Base-by-base conservation (phyloP, 805 yeast genomes). In the Brettanomyces nanus region DNA sequence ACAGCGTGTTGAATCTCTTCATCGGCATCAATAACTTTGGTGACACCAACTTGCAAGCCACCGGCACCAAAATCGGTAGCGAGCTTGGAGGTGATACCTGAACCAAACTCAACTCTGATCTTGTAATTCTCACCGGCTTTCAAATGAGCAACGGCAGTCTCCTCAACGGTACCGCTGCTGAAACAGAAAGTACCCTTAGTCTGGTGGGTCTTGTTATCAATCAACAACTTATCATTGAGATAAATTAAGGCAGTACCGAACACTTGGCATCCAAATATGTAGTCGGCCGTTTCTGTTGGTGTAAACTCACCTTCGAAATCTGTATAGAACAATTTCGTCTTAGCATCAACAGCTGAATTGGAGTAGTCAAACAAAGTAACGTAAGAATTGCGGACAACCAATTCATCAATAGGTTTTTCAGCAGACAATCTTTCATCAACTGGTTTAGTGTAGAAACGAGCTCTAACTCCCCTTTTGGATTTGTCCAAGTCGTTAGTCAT, bases 131-230 rank as follows among this genome's bases (percentile, higher is more conserved):
- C 45, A 13, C 65, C 69, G 45, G 56, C 56, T 19, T 51, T 52
- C 41, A 69, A 51, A 4, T 28, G 18, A 7, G 18, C 18, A n/a
- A 20, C n/a, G 5, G 25, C 33, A 7, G 19, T 18, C n/a, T 15
- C 26, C 17, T 29, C 38, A 14, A 14, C 33, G 6, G 38, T 35
- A 10, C 38, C 33, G 20, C 29, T 17, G 20, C 69, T 70, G 51
- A 66, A 62, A 46, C 61, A 59, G 15, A 59, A 66, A 25, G 59
- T 59, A 20, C 71, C 73, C 33, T 51, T 44, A 13, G 37, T 51
- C 49, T 68, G 73, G 22, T 56, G 45, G 31, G 69, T 65, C 47
- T 62, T 65, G 54, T 69, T 66, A 51, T 68, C 73, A 36, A 68
- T 66, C 30, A 69, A 48, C 35, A 68, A 54, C 43, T 65, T 53